Percentiles rank a stretch among this genome's conserved stretches.
Conservation (phyloP, 371 early-diverging fungal genomes). For the Paraphysoderma sedebokerense region DNA sequence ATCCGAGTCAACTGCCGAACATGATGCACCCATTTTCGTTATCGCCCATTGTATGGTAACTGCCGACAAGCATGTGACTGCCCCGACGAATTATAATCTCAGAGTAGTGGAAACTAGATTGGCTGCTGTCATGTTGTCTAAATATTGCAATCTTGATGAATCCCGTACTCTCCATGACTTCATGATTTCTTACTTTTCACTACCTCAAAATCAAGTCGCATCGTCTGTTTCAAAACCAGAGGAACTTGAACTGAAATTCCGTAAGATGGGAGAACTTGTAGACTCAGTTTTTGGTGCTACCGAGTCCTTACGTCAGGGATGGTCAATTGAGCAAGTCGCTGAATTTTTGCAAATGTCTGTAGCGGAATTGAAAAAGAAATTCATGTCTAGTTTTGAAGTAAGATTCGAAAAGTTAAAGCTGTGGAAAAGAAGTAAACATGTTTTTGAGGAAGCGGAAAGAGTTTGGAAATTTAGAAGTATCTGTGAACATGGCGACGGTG, state of each 20-base stretch:
- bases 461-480: constrained; percentile 58
- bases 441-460: constrained; percentile 60
- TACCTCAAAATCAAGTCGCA: too few relatives aligned
- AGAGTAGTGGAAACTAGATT: constrained; percentile 87
- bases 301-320: background rate
- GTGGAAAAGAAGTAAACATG: constrained; percentile 63
- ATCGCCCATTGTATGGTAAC: constrained; percentile 78
- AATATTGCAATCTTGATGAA: constrained; percentile 14
- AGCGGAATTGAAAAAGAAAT: constrained; percentile 30
- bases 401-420: constrained; percentile 55
- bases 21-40: constrained; percentile 50
- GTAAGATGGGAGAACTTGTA: background rate
- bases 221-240: too few relatives aligned
- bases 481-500: constrained; percentile 30
- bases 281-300: background rate
- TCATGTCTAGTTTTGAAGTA: constrained; percentile 34
- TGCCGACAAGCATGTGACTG: constrained; percentile 76
- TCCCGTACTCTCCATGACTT: constrained; percentile 43
- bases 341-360: constrained; percentile 28
- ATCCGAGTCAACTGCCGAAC: constrained; percentile 7
- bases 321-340: constrained; percentile 42
- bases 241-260: background rate
- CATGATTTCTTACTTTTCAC: constrained; percentile 38
- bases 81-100: constrained; percentile 76
- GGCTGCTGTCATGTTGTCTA: constrained; percentile 50